Conservation (phyloP, 106 monocot genomes). For the Platanthera zijinensis region DNA sequence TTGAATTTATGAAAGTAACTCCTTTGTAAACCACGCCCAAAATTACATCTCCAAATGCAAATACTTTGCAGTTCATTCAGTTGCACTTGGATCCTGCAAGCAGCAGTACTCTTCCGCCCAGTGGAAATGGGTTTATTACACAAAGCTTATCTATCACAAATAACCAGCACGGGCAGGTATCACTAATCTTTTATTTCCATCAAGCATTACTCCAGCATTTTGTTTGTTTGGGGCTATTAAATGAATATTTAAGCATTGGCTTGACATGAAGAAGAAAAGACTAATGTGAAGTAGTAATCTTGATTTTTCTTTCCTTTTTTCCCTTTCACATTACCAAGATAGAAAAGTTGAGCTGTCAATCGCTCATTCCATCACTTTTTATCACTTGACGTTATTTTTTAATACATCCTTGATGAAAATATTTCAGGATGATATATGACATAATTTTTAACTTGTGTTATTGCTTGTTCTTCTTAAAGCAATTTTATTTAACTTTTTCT, state of each 20-base stretch:
- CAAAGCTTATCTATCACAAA: constrained; percentile 71
- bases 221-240: background rate
- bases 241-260: background rate
- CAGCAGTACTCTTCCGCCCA: constrained; percentile 70
- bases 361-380: background rate
- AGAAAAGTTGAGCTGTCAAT: background rate
- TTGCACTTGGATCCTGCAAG: constrained; percentile 83
- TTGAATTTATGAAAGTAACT: background rate
- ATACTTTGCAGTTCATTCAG: constrained; percentile 62
- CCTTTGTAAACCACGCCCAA: background rate
- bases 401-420: background rate
- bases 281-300: background rate
- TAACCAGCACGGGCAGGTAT: constrained; percentile 88
- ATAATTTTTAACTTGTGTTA: background rate
- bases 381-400: background rate
- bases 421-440: background rate
- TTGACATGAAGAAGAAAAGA: background rate
- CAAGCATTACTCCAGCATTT: background rate
- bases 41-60: background rate
- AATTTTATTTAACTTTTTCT: background rate
- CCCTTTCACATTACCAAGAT: background rate
- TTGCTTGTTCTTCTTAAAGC: background rate
- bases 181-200: background rate
- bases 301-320: background rate
- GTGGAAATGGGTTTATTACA: constrained; percentile 53